phyloP scores from a whole-genome alignment of 1,284 basidiomycete genomes.

The Sporisorium scitamineum region DNA sequence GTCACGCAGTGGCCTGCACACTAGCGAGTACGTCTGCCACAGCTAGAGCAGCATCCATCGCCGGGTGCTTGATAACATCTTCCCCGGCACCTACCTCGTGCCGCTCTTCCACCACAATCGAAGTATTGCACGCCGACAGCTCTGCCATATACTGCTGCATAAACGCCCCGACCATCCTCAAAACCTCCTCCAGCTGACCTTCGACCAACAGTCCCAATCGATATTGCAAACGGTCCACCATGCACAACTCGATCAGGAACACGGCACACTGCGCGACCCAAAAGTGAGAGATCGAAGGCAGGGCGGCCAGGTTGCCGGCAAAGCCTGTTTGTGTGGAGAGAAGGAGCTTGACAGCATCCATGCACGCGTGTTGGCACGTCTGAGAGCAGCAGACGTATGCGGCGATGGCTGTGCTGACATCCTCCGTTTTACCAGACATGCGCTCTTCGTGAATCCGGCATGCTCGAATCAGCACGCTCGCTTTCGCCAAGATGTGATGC shows the following conservation, averaged over 20 bases:
- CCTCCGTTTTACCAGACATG: not conserved
- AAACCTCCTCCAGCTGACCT: slow-evolving; percentile 19
- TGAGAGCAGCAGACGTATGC: not conserved
- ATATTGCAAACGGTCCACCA: slow-evolving; percentile 10
- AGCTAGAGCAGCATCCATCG: slow-evolving; percentile 14
- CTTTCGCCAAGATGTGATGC: slow-evolving; percentile 19
- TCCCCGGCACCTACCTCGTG: not conserved
- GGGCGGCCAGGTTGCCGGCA: slow-evolving; percentile 10
- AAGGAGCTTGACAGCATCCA: slow-evolving; percentile 15
- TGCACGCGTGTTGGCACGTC: slow-evolving; percentile 9
- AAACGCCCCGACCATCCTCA: slow-evolving; percentile 4
- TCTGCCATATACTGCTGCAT: slow-evolving; percentile 19
- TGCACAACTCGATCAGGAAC: slow-evolving; percentile 21
- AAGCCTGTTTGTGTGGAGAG: not conserved
- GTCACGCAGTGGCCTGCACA: slow-evolving; percentile 16
- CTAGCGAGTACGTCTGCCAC: slow-evolving; percentile 12
- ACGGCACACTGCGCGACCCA: slow-evolving; percentile 14
- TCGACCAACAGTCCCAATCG: slow-evolving; percentile 12
- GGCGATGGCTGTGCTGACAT: not conserved
- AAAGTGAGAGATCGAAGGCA: slow-evolving; percentile 27
- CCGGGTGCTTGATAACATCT: slow-evolving; percentile 21
- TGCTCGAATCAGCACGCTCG: slow-evolving; percentile 8
- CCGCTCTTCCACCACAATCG: not conserved
- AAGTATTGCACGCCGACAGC: slow-evolving; percentile 8
- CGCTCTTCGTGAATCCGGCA: slow-evolving; percentile 3